Percentiles rank a stretch among this genome's conserved stretches.
Evolutionary conservation across 257 asterid species (phyloP).

Genomic region (Cinchona pubescens): DNA sequence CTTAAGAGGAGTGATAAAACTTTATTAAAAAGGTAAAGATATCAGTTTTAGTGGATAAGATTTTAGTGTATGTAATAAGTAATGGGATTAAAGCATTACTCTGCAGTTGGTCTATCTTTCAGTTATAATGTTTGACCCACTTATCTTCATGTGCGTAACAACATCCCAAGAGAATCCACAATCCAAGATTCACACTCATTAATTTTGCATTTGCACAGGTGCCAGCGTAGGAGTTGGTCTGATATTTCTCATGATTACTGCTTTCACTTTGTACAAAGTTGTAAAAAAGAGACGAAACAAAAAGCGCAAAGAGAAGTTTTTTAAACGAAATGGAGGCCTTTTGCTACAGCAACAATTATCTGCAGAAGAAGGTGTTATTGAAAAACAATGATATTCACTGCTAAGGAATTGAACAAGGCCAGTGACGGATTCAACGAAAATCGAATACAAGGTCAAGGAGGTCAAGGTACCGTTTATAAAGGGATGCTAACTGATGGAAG

Average conservation of each 20-base stretch:
- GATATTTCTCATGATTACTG: neutral
- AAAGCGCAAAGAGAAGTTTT: constrained; percentile 7
- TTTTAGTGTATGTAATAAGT: too few relatives aligned
- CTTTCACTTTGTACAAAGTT: constrained; percentile 14
- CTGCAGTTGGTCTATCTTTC: too few relatives aligned
- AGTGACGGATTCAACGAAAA: constrained; percentile 14
- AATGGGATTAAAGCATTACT: too few relatives aligned
- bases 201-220: neutral
- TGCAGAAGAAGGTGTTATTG: constrained; percentile 19
- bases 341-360: constrained; percentile 23
- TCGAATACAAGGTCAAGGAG: constrained; percentile 8
- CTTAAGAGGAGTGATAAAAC: too few relatives aligned
- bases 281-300: constrained; percentile 9
- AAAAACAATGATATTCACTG: constrained; percentile 22
- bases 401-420: constrained; percentile 27
- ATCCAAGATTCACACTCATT: neutral
- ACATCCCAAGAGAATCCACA: neutral
- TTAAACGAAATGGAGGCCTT: neutral
- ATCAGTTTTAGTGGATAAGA: too few relatives aligned
- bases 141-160: too few relatives aligned
- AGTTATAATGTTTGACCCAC: too few relatives aligned
- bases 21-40: too few relatives aligned
- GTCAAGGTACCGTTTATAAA: constrained; percentile 10
- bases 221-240: constrained; percentile 2
- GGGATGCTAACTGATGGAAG: constrained; percentile 15